Evolutionary conservation across 805 yeast genomes (phyloP), one percentile per base, ranked within the genome.

Genomic region (Ogataea nonfermentans): DNA sequence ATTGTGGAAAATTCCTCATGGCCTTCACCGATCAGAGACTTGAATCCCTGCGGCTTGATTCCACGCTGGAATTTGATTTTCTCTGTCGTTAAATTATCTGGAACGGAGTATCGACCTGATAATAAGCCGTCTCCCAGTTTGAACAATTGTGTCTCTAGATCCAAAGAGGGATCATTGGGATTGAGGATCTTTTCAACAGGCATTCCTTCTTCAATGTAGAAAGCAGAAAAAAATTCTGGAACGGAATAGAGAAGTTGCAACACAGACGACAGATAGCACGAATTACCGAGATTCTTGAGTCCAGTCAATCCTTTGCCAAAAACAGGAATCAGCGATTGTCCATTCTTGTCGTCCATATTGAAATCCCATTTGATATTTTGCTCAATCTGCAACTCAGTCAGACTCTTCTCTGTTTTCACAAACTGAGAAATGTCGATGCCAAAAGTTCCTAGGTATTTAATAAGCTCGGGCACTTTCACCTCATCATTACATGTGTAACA

Each of bases 301-400:
- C 99, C 99, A 0, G 95, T 86, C 23, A 84, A 67, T 0, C 79
- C 85, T 6, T 79, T 68, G 0, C 98, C 99, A 57, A 72, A 79
- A 1, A 91, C 66, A 2, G 87, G 86, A 9, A 60, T 53, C 37
- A 84, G 65, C 32, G 73, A 73, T 31, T 73, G 76, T 25, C 96
- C 96, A 44, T 78, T 68, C 1, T 79, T 76, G 35, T 81, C 80
- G 11, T 79, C 80, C 76, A 90, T 76, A 44, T 79, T 78, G 64
- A 93, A 93, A 47, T 91, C 95, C 96, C 97, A 93, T 50, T 82
- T 83, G 63, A 88, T 56, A 59, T 93, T 93, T 57, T 90, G 97
- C 57, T 90, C 97, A 40, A 93, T 75, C 63, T 93, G 95, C 46
- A 93, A 65, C 61, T 93, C 99, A 2, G 90, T 76, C 53, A 93